phyloP scores from a whole-genome alignment of 192 early-diverging fungal species.

The Rhizoclosmatium globosum region DNA sequence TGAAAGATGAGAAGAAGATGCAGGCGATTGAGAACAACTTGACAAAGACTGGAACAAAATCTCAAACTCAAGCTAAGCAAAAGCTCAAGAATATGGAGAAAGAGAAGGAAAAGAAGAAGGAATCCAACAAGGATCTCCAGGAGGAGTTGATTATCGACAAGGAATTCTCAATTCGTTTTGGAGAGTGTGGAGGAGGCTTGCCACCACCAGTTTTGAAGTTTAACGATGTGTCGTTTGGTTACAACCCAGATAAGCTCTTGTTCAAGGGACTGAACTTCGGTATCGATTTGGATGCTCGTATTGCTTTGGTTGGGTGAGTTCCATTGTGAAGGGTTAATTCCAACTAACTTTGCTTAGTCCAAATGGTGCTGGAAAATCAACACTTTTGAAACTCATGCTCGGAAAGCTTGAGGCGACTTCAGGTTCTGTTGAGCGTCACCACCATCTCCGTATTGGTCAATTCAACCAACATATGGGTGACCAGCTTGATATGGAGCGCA shows the following conservation, averaged over 20 bases:
- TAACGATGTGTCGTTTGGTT: slow-evolving; percentile 89
- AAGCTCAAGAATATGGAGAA: slow-evolving; percentile 99
- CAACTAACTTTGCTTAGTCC: slow-evolving; percentile 76
- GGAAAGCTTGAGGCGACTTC: slow-evolving; percentile 83
- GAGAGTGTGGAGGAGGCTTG: slow-evolving; percentile 83
- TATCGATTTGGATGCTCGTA: slow-evolving; percentile 98
- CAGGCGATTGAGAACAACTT: slow-evolving; percentile 97
- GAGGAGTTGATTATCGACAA: slow-evolving; percentile 89
- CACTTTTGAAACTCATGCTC: slow-evolving; percentile 96
- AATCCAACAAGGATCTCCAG: slow-evolving; percentile 72
- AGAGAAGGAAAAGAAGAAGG: slow-evolving; percentile 84
- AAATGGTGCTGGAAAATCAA: slow-evolving; percentile 91
- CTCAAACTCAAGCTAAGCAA: slow-evolving; percentile 99
- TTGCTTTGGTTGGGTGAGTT: slow-evolving; percentile 88
- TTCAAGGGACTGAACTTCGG: slow-evolving; percentile 92
- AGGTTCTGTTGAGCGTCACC: slow-evolving; percentile 90
- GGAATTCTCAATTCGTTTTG: slow-evolving; percentile 83
- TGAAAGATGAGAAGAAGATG: slow-evolving; percentile 99
- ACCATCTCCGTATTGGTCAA: slow-evolving; percentile 90
- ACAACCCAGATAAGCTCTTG: slow-evolving; percentile 76
- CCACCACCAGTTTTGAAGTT: slow-evolving; percentile 96
- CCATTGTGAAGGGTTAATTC: slow-evolving; percentile 55
- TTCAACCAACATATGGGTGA: slow-evolving; percentile 98
- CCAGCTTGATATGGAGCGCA: slow-evolving; percentile 87
- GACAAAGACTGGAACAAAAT: slow-evolving; percentile 97